Conservation (phyloP, 75 land plant species). For the Sequoia sempervirens region DNA sequence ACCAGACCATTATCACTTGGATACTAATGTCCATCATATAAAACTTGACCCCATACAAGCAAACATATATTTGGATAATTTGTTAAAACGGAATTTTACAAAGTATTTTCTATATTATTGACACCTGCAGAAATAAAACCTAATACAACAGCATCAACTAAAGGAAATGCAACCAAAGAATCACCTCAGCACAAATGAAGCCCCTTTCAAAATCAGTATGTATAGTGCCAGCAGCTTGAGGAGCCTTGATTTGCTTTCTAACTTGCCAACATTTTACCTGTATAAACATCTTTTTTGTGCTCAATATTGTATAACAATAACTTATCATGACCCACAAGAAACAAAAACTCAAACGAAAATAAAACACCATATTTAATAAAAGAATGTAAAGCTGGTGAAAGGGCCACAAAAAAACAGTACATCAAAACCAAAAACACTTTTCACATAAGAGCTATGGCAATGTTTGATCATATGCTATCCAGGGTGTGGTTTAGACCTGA, state of each 20-base stretch:
- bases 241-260: conserved; percentile 87
- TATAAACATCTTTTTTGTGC: not conserved
- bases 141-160: not conserved
- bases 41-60: not conserved
- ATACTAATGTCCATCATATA: not conserved
- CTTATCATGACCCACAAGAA: not conserved
- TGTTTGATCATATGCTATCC: not conserved
- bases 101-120: not conserved
- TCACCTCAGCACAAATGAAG: conserved; percentile 99
- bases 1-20: not conserved
- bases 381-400: not conserved
- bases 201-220: conserved; percentile 98
- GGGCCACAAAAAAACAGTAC: not conserved
- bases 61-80: not conserved
- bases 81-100: not conserved
- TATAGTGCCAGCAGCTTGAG: conserved; percentile 99
- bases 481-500: not conserved
- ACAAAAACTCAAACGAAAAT: not conserved
- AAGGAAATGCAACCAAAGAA: not conserved
- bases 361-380: not conserved
- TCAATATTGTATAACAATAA: not conserved
- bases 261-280: conserved; percentile 99
- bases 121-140: not conserved
- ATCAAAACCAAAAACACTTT: no score
- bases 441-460: not conserved